Conservation (phyloP, 441 rosid species). For the Rhodomyrtus psidioides region DNA sequence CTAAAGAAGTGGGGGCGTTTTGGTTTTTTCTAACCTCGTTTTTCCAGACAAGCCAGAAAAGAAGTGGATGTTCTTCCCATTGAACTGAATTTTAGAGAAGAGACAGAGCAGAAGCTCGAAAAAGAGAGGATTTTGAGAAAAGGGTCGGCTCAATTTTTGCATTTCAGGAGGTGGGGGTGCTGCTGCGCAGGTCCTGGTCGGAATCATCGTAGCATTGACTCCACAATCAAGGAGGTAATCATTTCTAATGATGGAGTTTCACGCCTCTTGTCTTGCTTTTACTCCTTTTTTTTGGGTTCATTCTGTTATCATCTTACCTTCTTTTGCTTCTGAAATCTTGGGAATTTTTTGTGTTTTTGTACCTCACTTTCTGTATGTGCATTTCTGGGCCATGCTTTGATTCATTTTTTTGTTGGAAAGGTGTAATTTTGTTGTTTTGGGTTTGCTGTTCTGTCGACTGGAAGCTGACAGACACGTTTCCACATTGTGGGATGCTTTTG, state of each 20-base stretch:
- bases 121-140: background rate
- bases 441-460: background rate
- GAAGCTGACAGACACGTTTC: background rate
- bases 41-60: constrained; percentile 5
- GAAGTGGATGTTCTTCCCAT: background rate
- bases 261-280: constrained; percentile 2
- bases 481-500: background rate
- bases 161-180: constrained; percentile 14
- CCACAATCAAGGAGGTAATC: constrained; percentile 68
- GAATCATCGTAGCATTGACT: constrained; percentile 20
- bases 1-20: background rate
- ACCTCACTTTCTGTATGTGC: background rate
- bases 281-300: background rate
- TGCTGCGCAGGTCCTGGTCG: constrained; percentile 40
- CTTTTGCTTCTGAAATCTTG: background rate
- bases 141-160: background rate
- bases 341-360: background rate
- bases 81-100: constrained; percentile 10
- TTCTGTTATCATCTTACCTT: background rate
- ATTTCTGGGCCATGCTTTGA: background rate
- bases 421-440: background rate
- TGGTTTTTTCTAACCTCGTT: constrained; percentile 1
- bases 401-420: background rate
- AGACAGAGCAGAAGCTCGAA: constrained; percentile 13
- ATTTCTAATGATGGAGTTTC: constrained; percentile 25